phyloP scores from a whole-genome alignment of 768 basidiomycete genomes.

The Podaxis sp. region DNA sequence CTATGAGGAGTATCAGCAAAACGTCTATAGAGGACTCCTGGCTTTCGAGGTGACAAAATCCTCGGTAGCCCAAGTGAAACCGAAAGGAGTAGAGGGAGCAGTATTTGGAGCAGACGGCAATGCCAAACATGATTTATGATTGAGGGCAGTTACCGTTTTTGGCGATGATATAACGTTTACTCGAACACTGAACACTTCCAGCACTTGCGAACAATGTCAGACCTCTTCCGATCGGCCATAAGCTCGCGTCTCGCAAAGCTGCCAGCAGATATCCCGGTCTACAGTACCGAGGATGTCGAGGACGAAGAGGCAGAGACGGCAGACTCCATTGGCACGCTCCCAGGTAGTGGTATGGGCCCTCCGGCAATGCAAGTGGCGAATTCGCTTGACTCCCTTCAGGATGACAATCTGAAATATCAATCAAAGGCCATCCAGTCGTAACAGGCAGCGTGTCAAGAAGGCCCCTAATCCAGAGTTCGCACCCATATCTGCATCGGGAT shows the following conservation, averaged over 20 bases:
- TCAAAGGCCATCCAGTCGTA: slow-evolving; percentile 33
- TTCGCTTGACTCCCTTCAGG: slow-evolving; percentile 16
- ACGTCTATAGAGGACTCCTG: too few relatives aligned
- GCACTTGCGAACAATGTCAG: slow-evolving; percentile 46
- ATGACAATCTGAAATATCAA: slow-evolving; percentile 19
- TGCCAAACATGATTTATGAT: not conserved
- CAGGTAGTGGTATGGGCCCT: slow-evolving; percentile 57
- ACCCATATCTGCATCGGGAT: slow-evolving; percentile 76
- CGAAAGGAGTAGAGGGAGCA: not conserved
- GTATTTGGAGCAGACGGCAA: not conserved
- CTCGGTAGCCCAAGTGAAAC: not conserved
- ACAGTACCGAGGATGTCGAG: slow-evolving; percentile 34
- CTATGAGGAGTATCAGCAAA: too few relatives aligned
- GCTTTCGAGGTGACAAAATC: too few relatives aligned
- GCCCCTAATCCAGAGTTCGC: slow-evolving; percentile 60
- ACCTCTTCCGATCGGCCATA: slow-evolving; percentile 75
- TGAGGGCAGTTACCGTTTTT: not conserved
- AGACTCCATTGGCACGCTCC: slow-evolving; percentile 61
- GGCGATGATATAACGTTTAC: not conserved
- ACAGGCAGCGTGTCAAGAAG: slow-evolving; percentile 27
- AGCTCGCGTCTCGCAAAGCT: slow-evolving; percentile 73
- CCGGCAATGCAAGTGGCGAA: slow-evolving; percentile 54
- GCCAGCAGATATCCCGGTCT: slow-evolving; percentile 33
- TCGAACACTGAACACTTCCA: not conserved
- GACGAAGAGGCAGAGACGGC: slow-evolving; percentile 54